Conservation (phyloP, 2,329 filamentous ascomycete genomes). For the Phaeomoniella chlamydospora region DNA sequence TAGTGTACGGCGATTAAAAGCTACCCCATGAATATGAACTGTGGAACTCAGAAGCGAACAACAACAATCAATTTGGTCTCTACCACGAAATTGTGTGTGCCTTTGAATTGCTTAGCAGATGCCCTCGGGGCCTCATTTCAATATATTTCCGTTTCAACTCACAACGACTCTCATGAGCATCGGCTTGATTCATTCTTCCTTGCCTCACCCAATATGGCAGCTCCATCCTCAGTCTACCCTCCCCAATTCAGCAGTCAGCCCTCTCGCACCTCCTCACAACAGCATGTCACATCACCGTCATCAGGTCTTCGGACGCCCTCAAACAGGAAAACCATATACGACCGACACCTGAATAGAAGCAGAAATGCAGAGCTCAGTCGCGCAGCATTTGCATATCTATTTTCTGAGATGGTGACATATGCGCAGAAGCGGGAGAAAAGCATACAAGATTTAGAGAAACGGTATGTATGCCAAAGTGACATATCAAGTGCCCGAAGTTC, state of each 20-base stretch:
- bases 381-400: constrained; percentile 88
- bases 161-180: too few species aligned
- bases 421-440: constrained; percentile 81
- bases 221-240: background rate
- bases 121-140: too few species aligned
- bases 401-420: constrained; percentile 92
- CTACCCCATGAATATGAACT: too few species aligned
- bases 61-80: too few species aligned
- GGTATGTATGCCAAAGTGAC: constrained; percentile 34
- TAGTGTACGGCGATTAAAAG: too few species aligned
- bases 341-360: constrained; percentile 80
- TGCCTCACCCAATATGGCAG: background rate
- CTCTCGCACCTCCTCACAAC: background rate
- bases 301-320: constrained; percentile 72
- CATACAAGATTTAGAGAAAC: constrained; percentile 84
- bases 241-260: background rate
- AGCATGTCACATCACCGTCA: background rate
- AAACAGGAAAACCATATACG: constrained; percentile 95
- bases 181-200: too few species aligned
- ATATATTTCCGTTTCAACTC: too few species aligned
- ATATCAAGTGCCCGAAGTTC: background rate
- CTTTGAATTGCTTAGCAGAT: too few species aligned
- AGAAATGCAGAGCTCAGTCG: constrained; percentile 82
- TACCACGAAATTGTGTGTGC: too few species aligned
- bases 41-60: too few species aligned